Conservation (phyloP, 2,329 filamentous ascomycete species). For the Colletotrichum theobromicola region DNA sequence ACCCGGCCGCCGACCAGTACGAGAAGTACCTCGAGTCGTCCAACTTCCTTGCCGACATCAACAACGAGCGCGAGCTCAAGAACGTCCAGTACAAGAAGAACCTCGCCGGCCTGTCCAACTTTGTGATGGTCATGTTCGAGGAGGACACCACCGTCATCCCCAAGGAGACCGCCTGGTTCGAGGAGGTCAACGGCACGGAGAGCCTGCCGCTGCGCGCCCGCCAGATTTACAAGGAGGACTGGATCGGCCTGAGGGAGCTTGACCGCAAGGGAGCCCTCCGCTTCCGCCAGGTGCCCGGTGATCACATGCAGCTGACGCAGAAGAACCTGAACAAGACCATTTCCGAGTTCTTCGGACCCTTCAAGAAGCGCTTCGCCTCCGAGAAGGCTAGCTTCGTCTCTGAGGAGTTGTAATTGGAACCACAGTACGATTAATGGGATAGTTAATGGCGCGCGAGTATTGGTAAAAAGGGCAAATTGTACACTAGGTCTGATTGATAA, state of each 20-base stretch:
- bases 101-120: conserved; percentile 71
- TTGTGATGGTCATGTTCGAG: conserved; percentile 90
- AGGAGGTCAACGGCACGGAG: conserved; percentile 78
- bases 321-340: conserved; percentile 71
- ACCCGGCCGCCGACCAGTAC: conserved; percentile 64
- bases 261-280: conserved; percentile 80
- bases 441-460: neutral
- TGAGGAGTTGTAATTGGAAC: conserved; percentile 40
- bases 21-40: conserved; percentile 78
- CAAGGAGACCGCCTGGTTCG: conserved; percentile 91
- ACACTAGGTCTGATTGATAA: conserved; percentile 16
- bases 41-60: conserved; percentile 93
- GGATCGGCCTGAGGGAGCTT: conserved; percentile 82
- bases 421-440: neutral
- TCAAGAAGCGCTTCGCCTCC: conserved; percentile 40
- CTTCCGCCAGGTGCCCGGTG: conserved; percentile 75
- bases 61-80: conserved; percentile 84
- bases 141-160: conserved; percentile 87
- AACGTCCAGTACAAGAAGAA: conserved; percentile 77
- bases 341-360: conserved; percentile 67
- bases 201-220: conserved; percentile 72
- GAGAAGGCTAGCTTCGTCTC: conserved; percentile 26
- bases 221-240: conserved; percentile 85
- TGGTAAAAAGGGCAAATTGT: conserved; percentile 8
- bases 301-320: conserved; percentile 82